phyloP scores from a whole-genome alignment of 805 yeast species.

The Saccharomycopsis lassenensis region DNA sequence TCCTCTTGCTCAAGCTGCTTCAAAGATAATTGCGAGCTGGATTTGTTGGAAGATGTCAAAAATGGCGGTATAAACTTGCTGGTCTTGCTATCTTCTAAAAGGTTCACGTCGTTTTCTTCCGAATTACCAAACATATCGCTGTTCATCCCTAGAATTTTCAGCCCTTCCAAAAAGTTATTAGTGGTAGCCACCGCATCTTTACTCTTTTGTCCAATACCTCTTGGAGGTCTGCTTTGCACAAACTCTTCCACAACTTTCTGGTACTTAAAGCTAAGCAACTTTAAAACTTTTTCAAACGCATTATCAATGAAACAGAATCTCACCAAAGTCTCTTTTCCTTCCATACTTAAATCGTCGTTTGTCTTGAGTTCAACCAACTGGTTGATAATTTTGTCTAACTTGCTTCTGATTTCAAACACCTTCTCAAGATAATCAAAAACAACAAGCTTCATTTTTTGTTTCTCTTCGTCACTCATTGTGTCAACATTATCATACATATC shows the following conservation, averaged over 20 bases:
- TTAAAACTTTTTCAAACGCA: conserved; percentile 47
- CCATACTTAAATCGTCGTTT: conserved; percentile 43
- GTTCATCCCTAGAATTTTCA: no score
- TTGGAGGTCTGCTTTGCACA: no score
- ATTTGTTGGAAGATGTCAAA: no score
- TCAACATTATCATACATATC: conserved; percentile 1
- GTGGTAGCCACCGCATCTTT: no score
- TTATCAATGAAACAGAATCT: conserved; percentile 63
- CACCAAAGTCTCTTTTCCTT: conserved; percentile 71
- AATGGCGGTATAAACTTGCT: no score
- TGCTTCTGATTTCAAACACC: conserved; percentile 27
- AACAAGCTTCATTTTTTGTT: conserved; percentile 1
- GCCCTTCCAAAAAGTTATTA: no score
- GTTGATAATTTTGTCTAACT: conserved; percentile 37
- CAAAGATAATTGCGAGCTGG: conserved; percentile 4
- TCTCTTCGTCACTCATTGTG: conserved; percentile 3
- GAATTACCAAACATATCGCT: no score
- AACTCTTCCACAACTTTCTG: conserved; percentile 7
- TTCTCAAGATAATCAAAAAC: conserved; percentile 26
- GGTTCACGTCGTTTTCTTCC: no score
- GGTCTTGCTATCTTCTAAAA: no score
- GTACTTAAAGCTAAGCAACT: conserved; percentile 25
- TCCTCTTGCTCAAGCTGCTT: conserved; percentile 19
- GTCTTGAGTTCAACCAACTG: conserved; percentile 50
- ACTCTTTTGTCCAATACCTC: no score